Evolutionary conservation across 257 asterid species (phyloP), one percentile per base, ranked within the genome.

Genomic region (Nyctanthes arbortristis): DNA sequence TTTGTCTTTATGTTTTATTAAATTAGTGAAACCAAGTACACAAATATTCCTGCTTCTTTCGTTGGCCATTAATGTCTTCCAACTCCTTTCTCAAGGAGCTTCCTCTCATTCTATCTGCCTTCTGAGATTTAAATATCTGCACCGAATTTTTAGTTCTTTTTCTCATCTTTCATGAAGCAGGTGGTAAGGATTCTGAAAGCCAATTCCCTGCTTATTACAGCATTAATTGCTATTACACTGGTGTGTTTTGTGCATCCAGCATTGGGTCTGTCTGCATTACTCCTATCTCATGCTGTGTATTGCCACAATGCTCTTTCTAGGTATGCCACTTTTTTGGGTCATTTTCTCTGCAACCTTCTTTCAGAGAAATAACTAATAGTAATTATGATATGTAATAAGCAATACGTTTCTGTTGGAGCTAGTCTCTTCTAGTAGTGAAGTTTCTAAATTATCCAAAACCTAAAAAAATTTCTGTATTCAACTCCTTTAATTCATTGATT

Each of bases 161-260:
- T 67, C 22, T 72, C n/a, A 62, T 67, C 32, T 43, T 61, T 60
- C 57, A 6, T 66, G 79, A 69, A 72, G 71, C 93, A 94, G 99
- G 89, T 82, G 65, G 79, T 85, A 59, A 85, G 93, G 84, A 77
- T 94, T 74, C 73, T 88, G 63, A 73, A 76, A 80, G 77, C 59
- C 69, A 85, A 89, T 57, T 86, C 88, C 24, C 71, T 85, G 78
- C 81, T 85, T 77, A 77, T 88, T 73, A 78, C 87, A n/a, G 79
- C 90, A 27, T 70, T 81, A 68, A 79, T 85, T 80, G 88, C 99
- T 55, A 54, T 83, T 67, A 80, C 75, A 56, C 71, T 91, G 83
- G 85, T 83, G 73, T 94, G 90, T 84, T 75, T 87, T 60, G 83
- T 87, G 75, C 99, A 94, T 85, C 97, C 99, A 55, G 96, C 97